Percentiles rank a stretch among this genome's conserved stretches.
Evolutionary conservation across 495 filamentous ascomycete genomes (phyloP).

Genomic region (Aspergillus ellipticus): DNA sequence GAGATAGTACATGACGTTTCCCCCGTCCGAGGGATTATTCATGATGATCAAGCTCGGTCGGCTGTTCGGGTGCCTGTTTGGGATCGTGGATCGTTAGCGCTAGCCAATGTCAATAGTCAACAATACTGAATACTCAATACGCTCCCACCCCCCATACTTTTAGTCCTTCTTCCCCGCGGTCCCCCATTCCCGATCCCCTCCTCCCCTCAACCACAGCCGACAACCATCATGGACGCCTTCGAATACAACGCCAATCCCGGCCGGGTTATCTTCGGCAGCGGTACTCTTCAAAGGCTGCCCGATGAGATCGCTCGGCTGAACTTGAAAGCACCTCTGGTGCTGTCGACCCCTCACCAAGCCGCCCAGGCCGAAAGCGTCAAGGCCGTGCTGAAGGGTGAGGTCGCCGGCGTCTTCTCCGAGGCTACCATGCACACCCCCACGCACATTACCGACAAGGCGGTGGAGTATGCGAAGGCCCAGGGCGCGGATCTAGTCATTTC

Average conservation of each 20-base stretch:
- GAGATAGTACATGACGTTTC: conserved; percentile 19
- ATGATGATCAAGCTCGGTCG: conserved; percentile 23
- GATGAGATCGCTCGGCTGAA: conserved; percentile 54
- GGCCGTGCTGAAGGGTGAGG: conserved; percentile 44
- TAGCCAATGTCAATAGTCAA: too few relatives aligned
- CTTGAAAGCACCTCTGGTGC: conserved; percentile 53
- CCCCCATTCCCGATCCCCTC: background rate
- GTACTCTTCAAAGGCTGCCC: conserved; percentile 56
- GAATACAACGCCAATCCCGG: conserved; percentile 58
- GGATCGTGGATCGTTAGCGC: background rate
- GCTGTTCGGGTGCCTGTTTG: background rate
- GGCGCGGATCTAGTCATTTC: conserved; percentile 55
- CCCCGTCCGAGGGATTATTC: conserved; percentile 29
- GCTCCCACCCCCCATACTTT: background rate
- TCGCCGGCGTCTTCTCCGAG: conserved; percentile 57
- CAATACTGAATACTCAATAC: too few relatives aligned
- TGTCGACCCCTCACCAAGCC: conserved; percentile 56
- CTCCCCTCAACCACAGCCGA: background rate
- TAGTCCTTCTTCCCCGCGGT: background rate
- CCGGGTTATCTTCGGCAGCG: conserved; percentile 61
- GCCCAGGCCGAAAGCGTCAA: conserved; percentile 49
- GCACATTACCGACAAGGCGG: conserved; percentile 57
- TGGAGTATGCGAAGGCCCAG: conserved; percentile 46
- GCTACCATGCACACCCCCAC: conserved; percentile 69
- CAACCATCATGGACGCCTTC: conserved; percentile 53